Evolutionary conservation across 345 rosid genomes (phyloP).

Genomic region (Diplotaxis tenuifolia): DNA sequence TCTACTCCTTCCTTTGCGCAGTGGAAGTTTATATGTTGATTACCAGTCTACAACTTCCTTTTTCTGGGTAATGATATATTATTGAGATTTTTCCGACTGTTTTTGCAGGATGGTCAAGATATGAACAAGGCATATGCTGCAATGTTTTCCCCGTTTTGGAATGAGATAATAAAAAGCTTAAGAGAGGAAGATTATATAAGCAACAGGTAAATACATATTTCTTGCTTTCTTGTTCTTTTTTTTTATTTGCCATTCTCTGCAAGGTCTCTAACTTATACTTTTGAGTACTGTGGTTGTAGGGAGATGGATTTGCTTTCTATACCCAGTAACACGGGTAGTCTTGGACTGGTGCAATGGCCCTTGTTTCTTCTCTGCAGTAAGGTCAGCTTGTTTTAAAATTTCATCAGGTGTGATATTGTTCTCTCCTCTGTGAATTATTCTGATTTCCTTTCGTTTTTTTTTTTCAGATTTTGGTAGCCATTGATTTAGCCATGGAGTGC

Average conservation of each 20-base stretch:
- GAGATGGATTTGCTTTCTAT: conserved; percentile 93
- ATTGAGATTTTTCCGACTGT: conserved; percentile 8
- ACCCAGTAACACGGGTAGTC: conserved; percentile 93
- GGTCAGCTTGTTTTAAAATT: conserved; percentile 46
- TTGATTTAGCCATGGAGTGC: conserved; percentile 95
- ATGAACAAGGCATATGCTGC: conserved; percentile 76
- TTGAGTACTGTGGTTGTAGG: conserved; percentile 39
- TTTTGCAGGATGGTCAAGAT: conserved; percentile 63
- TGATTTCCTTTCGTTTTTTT: conserved; percentile 25
- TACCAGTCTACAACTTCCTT: background rate
- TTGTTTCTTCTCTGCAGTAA: conserved; percentile 97
- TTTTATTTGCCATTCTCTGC: conserved; percentile 14
- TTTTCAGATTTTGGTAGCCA: conserved; percentile 80
- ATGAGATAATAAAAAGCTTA: conserved; percentile 89
- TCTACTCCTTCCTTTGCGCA: conserved; percentile 2
- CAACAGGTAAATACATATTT: conserved; percentile 55
- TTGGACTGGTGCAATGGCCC: conserved; percentile 96
- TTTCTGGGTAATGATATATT: conserved; percentile 6
- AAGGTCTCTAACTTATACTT: conserved; percentile 10
- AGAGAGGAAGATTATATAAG: conserved; percentile 96
- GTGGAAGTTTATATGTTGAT: conserved; percentile 13
- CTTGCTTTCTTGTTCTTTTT: conserved; percentile 10
- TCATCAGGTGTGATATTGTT: conserved; percentile 12
- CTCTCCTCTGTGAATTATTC: conserved; percentile 12
- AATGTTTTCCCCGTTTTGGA: conserved; percentile 97